Evolutionary conservation across 306 rosid species (phyloP), one percentile per base, ranked within the genome.

Genomic region (Dryas octopetala): DNA sequence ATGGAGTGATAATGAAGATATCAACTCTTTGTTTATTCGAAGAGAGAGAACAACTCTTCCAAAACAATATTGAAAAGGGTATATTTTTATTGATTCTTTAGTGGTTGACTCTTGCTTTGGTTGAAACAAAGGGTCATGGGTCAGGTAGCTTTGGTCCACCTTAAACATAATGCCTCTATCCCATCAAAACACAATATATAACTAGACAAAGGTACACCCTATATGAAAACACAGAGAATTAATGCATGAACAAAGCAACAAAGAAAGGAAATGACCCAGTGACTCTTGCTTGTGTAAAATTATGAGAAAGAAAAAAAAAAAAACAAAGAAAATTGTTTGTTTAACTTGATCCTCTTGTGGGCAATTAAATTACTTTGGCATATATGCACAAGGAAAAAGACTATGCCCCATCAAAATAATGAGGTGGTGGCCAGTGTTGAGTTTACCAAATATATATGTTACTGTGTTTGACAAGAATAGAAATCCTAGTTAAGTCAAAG

Each of bases 31-130:
- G 74, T 47, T 19, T 32, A 52, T 74, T 70, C 41, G 65, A 75
- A 70, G 5, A 41, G 78, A 63, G 40, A 59, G 58, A 57, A 61
- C 45, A 64, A 59, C 72, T 76, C 17, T 6, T 19, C 6, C 19
- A 79, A 72, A 28, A 23, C 64, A 69, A 74, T 74, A 49, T 32
- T 78, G 58, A 50, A 65, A 45, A 67, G 55, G 50, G 54, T 73
- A 59, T 61, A 52, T 40, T 49, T 80, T 40, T 46, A 69, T 55
- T 62, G 79, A 71, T 87, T 89, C 77, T 84, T 86, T 84, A 85
- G 84, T 80, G 87, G 96, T 89, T 89, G 93, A 91, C 97, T 84
- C 72, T 74, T 86, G 81, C 81, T 79, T 74, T 80, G 60, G 88
- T 83, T 89, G 86, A 67, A 85, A 88, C 17, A 80, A 81, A 63